Evolutionary conservation across 164 flowering plant species (phyloP), one percentile per base, ranked within the genome.

Genomic region (Cinnamomum micranthum): DNA sequence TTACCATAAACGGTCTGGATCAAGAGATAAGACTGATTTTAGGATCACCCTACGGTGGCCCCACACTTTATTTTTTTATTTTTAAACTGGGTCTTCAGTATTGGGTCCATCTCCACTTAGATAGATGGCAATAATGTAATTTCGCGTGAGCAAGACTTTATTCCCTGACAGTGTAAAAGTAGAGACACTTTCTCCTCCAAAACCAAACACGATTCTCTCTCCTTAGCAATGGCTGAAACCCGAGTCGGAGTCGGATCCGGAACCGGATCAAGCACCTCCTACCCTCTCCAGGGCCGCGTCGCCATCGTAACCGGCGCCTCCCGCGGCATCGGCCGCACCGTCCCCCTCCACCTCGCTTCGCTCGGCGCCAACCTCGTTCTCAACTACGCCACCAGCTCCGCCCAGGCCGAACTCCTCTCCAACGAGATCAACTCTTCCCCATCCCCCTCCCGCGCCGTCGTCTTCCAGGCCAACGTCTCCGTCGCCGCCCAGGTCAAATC

Each of bases 271-370:
- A 1, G 25, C 28, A 22, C 28, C 66, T 2, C 50, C 7, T 3
- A 71, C 65, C 82, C 86, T 2, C 87, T 87, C 52, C 72, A 69
- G 51, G 87, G 78, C 68, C 78, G 91, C 10, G 87, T 86, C 0
- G 88, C 87, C 3, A 85, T 88, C 41, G 86, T 88, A 50, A 88
- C 91, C 52, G 89, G 89, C n/a, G 83, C 82, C 2, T 82, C 91
- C 3, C 81, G 91, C 2, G 91, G 91, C 0, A 88, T 88, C 13
- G 91, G 91, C 55, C 68, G 79, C 3, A 87, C 77, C 64, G 76
- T 86, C 50, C 81, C 88, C 47, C 72, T 77, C 68, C 88, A 86
- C 72, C 78, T 88, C 11, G 81, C 84, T 24, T 77, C 83, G 68
- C 87, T 88, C 72, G 91, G 89, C 41, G 88, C 91, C 12, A 81